Base-by-base conservation (phyloP, 805 yeast genomes). In the Cyberlindnera xishuangbannaensis region DNA sequence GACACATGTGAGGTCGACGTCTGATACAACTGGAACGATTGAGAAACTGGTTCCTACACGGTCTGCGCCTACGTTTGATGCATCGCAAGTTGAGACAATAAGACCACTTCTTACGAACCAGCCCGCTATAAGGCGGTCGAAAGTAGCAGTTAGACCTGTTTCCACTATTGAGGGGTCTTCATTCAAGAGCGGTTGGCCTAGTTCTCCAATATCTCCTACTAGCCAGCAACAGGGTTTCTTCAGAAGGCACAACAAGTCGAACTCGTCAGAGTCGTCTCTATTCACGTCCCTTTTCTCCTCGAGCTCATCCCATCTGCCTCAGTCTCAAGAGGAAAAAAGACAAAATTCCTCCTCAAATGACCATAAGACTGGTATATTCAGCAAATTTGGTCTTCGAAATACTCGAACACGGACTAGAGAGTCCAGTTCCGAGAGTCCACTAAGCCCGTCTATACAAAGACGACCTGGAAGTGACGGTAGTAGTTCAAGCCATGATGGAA, bases 221-320 rank as follows among this genome's bases (percentile, higher is more conserved):
- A 60, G 50, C 1, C 34, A 47, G n/a, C n/a, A n/a, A 3, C 48
- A 60, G 24, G 70, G 71, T 18, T 66, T 80, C 33, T 79, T 80
- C 59, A 64, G 82, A 43, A 70, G 78, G 41, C 85, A 78, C 46
- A 67, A 71, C 30, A 69, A 83, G 36, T 69, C 80, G n/a, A 71
- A 69, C 30, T 76, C 83, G 0, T 71, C 79, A 0, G 81, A 75
- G 35, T 65, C 76, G 1, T 66, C 76, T 0, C 36, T 65, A 2
- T 54, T 65, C 36, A 64, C 58, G 19, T 45, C 59, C 13, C 37
- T 61, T 16, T 64, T 61, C 39, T 62, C 61, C 33, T 64, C 66
- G 30, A 60, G 68, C 10, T 51, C 58, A 5, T 32, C 53, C 3
- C 41, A 45, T 19, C 30, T 40, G 12, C 41, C 48, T 14, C 41